These are phyloP conservation scores for Fusarium subtropicale DNA, from an alignment of 2,329 filamentous ascomycete genomes.

Conservation along the genomic window DNA sequence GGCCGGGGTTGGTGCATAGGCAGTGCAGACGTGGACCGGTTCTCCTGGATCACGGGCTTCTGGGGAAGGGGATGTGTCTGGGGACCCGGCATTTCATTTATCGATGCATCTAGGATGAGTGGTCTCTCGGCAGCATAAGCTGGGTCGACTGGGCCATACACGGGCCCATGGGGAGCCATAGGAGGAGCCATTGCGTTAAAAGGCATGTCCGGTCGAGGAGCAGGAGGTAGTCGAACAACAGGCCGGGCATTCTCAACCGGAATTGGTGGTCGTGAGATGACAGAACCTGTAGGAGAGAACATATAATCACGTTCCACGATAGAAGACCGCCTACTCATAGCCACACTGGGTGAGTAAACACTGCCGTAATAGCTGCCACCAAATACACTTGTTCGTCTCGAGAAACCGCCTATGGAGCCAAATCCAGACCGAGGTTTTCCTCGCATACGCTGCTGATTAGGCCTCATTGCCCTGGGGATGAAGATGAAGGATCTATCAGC, in stretches of 20 bases:
- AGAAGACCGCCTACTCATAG: constrained; percentile 92
- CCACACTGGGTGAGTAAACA: constrained; percentile 85
- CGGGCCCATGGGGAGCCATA: constrained; percentile 8
- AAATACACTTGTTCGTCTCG: constrained; percentile 86
- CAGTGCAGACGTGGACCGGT: constrained; percentile 59
- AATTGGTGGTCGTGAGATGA: constrained; percentile 75
- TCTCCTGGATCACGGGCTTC: constrained; percentile 69
- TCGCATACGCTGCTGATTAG: constrained; percentile 83
- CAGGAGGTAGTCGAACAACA: constrained; percentile 84
- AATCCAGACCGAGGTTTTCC: constrained; percentile 80
- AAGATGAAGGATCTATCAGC: constrained; percentile 96
- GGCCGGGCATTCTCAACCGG: constrained; percentile 73
- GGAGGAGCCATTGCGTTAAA: constrained; percentile 35
- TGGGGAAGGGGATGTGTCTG: constrained; percentile 70
- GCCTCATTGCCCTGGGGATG: constrained; percentile 91
- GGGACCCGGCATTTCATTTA: constrained; percentile 66
- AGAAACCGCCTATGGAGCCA: constrained; percentile 74
- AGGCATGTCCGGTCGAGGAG: constrained; percentile 52
- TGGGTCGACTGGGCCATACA: constrained; percentile 32
- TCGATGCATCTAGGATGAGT: constrained; percentile 50
- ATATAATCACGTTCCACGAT: constrained; percentile 74
- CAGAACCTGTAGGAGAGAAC: constrained; percentile 83
- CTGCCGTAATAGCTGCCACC: constrained; percentile 77
- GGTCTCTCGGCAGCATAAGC: constrained; percentile 31
- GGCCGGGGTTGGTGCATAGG: constrained; percentile 95